Percentiles rank a stretch among this genome's conserved stretches.
Evolutionary conservation across 345 rosid species (phyloP).

Genomic region (Toxicodendron radicans): DNA sequence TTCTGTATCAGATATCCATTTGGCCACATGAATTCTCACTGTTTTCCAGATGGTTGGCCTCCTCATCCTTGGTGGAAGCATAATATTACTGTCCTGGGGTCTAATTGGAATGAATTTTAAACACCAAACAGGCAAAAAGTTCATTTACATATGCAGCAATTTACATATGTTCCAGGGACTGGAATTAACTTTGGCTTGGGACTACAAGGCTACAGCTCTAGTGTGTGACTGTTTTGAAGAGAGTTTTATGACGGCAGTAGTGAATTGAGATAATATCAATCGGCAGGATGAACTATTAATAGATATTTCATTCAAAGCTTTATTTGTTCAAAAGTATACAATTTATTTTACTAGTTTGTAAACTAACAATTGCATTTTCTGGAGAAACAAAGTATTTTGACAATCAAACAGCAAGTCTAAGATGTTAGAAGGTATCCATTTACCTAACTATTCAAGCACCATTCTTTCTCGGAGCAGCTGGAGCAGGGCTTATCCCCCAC

Average conservation of each 20-base stretch:
- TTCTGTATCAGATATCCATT: too few species aligned
- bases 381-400: not conserved
- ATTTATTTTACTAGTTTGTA: not conserved
- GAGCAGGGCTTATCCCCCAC: conserved; percentile 62
- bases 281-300: not conserved
- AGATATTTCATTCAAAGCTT: not conserved
- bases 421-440: not conserved
- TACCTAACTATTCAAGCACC: not conserved
- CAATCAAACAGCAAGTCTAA: not conserved
- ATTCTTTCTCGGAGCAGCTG: conserved; percentile 36
- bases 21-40: too few species aligned
- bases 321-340: not conserved
- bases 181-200: not conserved
- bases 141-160: too few species aligned
- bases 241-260: too few species aligned
- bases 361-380: not conserved
- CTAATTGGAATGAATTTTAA: too few species aligned
- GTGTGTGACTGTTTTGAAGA: not conserved
- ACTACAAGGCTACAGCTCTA: not conserved
- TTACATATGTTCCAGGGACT: not conserved
- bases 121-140: too few species aligned
- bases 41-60: too few species aligned
- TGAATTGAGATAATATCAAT: not conserved
- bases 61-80: too few species aligned
- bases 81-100: too few species aligned